phyloP scores from a whole-genome alignment of 345 rosid genomes.

The Microcos paniculata region DNA sequence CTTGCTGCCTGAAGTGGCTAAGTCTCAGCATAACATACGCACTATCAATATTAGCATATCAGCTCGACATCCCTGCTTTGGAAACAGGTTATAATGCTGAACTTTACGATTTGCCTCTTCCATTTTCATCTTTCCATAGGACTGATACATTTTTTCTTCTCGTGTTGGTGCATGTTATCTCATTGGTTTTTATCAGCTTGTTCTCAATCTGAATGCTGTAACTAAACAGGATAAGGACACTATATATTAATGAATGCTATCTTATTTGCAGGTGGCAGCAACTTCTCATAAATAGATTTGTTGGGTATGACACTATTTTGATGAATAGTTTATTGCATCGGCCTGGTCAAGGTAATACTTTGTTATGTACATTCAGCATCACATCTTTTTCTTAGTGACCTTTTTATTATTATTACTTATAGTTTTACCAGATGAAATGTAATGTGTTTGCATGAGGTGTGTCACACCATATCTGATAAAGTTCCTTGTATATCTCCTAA shows the following conservation, averaged over 20 bases:
- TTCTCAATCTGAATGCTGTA: neutral
- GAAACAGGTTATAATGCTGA: constrained; percentile 70
- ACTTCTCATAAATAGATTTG: constrained; percentile 94
- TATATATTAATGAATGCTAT: constrained; percentile 10
- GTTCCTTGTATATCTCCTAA: neutral
- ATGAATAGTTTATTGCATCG: constrained; percentile 90
- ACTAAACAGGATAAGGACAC: neutral
- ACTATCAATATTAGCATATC: constrained; percentile 87
- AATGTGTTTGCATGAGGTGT: neutral
- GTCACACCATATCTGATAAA: neutral
- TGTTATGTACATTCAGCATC: neutral
- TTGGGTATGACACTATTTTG: constrained; percentile 98
- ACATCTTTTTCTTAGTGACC: neutral
- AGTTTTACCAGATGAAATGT: neutral
- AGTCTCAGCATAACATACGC: constrained; percentile 73
- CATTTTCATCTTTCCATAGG: constrained; percentile 1
- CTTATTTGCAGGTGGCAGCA: constrained; percentile 92
- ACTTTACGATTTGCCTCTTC: neutral
- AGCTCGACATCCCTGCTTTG: constrained; percentile 93
- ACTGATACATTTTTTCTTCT: neutral
- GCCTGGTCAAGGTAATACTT: constrained; percentile 81
- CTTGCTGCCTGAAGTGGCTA: constrained; percentile 89
- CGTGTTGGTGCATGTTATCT: neutral
- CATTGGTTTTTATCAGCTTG: neutral
- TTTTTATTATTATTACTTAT: neutral